A percentile compares a stretch with the other conserved stretches of the same genome.
Conservation (phyloP, 345 rosid species). For the Gossypium anomalum region DNA sequence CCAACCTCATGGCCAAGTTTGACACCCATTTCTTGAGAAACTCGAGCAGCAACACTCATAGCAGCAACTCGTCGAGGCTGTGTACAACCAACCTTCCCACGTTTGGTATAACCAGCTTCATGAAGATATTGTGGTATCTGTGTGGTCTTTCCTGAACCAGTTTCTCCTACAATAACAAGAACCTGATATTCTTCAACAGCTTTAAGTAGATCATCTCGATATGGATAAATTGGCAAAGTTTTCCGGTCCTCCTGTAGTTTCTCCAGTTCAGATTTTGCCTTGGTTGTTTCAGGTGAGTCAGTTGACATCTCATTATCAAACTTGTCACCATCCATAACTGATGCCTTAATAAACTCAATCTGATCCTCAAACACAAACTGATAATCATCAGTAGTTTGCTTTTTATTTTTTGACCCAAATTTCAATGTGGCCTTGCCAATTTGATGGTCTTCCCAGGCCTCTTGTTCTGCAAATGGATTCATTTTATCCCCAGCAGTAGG, state of each 20-base stretch:
- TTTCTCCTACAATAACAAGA: constrained; percentile 95
- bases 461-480: constrained; percentile 99
- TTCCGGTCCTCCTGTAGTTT: constrained; percentile 89
- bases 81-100: constrained; percentile 92
- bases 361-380: constrained; percentile 94
- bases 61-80: constrained; percentile 98
- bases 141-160: constrained; percentile 98
- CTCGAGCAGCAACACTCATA: constrained; percentile 98
- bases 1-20: constrained; percentile 99
- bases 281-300: constrained; percentile 39
- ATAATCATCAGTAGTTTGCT: constrained; percentile 60
- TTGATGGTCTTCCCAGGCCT: constrained; percentile 99
- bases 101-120: constrained; percentile 93
- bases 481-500: constrained; percentile 66
- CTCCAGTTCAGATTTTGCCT: constrained; percentile 63
- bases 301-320: constrained; percentile 39
- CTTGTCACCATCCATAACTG: constrained; percentile 84
- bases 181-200: constrained; percentile 84
- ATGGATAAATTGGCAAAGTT: constrained; percentile 77
- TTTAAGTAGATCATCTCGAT: constrained; percentile 72
- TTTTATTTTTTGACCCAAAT: constrained; percentile 79
- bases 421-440: constrained; percentile 81
- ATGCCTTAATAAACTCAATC: constrained; percentile 81
- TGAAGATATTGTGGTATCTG: constrained; percentile 96
- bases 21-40: constrained; percentile 97